These are phyloP conservation scores for Amanita inopinata DNA, from an alignment of 768 basidiomycete species.

Conservation along the genomic window DNA sequence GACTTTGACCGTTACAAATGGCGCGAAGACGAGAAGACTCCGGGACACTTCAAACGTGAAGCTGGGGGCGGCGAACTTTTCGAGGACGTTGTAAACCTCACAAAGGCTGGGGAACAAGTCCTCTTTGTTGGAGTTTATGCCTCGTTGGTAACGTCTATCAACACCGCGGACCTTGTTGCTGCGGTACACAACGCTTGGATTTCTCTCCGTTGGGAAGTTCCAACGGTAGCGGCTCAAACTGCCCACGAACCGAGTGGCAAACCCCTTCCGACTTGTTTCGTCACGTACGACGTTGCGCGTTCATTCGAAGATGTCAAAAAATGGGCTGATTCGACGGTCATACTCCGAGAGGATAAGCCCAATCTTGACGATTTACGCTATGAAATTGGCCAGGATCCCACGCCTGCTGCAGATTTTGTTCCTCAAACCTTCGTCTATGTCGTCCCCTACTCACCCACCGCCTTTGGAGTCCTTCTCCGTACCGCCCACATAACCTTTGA, in stretches of 20 bases:
- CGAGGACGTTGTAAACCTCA: slow-evolving; percentile 16
- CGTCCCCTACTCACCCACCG: slow-evolving; percentile 11
- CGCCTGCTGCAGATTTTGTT: slow-evolving; percentile 13
- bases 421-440: slow-evolving; percentile 15
- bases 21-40: slow-evolving; percentile 11
- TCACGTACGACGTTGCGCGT: slow-evolving; percentile 13
- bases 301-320: slow-evolving; percentile 11
- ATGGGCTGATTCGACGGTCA: slow-evolving; percentile 11
- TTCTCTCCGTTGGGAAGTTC: slow-evolving; percentile 15
- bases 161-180: slow-evolving; percentile 4
- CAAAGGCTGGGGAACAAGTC: slow-evolving; percentile 16
- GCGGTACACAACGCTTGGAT: slow-evolving; percentile 11
- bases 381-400: slow-evolving; percentile 13
- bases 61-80: slow-evolving; percentile 15
- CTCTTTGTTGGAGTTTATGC: slow-evolving; percentile 14
- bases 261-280: slow-evolving; percentile 11
- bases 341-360: slow-evolving; percentile 8
- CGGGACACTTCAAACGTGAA: slow-evolving; percentile 13
- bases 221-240: slow-evolving; percentile 12
- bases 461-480: slow-evolving; percentile 13
- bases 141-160: slow-evolving; percentile 3
- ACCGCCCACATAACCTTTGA: slow-evolving; percentile 15
- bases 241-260: slow-evolving; percentile 11
- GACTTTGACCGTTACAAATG: slow-evolving; percentile 13
- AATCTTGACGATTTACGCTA: slow-evolving; percentile 15